Evolutionary conservation across 768 basidiomycete genomes (phyloP), one percentile per base, ranked within the genome.

Genomic region (Rhizopogon sp.): DNA sequence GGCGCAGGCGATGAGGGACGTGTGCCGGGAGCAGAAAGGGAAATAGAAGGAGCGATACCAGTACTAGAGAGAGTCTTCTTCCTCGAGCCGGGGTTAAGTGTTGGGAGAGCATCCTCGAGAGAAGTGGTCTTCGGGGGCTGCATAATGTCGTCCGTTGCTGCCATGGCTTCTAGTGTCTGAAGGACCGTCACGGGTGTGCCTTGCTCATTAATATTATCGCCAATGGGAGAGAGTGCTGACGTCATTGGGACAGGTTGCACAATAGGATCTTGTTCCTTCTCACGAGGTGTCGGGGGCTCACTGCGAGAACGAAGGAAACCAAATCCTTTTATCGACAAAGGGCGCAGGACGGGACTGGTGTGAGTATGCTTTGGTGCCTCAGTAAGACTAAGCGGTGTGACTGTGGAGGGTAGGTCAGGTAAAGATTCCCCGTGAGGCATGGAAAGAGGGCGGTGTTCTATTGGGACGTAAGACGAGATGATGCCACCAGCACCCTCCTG

Each of bases 401-500:
- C 47, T 55, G 55, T 60, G 39, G 52, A 35, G 4, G 39, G 28
- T 22, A 58, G 39, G 40, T 52, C 50, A 14, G 55, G 39, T 14
- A 46, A 56, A 1, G 54, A 50, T 54, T 68, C 62, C 54, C 51
- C 63, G 57, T 39, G 55, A 33, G 54, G 64, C 61, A 59, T 74
- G 68, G 58, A 71, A 70, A 42, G 54, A 56, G 64, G 57, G 60
- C 57, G 46, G 29, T 39, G 39, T 47, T 67, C 66, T 33, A 69
- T 66, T 29, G 70, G 70, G 57, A 72, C 73, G 64, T 70, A 80
- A 52, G 64, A 72, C 20, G 71, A 76, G 58, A 76, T 63, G 66
- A 81, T 64, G 77, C 79, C 81, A 58, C 76, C 80, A n/a, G 81
- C 81, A 41, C 88, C 90, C 68, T 90, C 82, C 10, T 80, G 79